Evolutionary conservation across 163 green algal genomes (phyloP), one percentile per base, ranked within the genome.

Genomic region (Trebouxia gelatinosa): DNA sequence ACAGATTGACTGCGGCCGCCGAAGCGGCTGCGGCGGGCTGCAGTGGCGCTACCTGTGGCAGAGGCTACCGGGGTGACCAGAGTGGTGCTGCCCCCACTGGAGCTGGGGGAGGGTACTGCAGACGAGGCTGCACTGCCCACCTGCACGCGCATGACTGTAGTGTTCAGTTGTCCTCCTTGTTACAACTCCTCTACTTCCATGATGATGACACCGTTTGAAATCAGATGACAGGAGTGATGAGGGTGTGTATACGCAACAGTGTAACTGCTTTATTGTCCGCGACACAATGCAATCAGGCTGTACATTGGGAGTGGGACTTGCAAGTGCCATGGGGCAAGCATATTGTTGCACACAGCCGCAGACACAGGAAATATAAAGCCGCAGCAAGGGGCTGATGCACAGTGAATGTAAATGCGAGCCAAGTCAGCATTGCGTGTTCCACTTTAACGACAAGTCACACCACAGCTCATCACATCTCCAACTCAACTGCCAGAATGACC

Each of bases 21-120:
- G 34, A 72, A 72, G 35, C 64, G 34, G 64, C 64, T 72, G 64
- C 64, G 64, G 1, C 64, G 26, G 2, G 64, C 64, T 35, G 64
- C 64, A 23, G 64, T 72, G 4, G 64, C 64, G 13, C 35, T 51
- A 11, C 6, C 26, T 0, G 35, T 34, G 19, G n/a, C n/a, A n/a
- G n/a, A n/a, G n/a, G n/a, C n/a, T n/a, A n/a, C n/a, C n/a, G 64
- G 64, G 2, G 64, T 72, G 0, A 37, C 35, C 26, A 72, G 21
- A 3, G 35, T 37, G 2, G 64, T 54, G 64, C 64, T 72, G 35
- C 32, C 23, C n/a, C 35, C 64, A 17, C 32, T 70, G 5, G 16
- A 31, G 61, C 61, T 70, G 31, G 59, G 23, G 23, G 62, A 71
- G 35, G 64, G 23, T 5, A 72, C 35, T 6, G 64, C 21, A 37